Percentiles rank a stretch among this genome's conserved stretches.
phyloP scores from a whole-genome alignment of 1,284 basidiomycete genomes.

The Pyrrhoderma noxium region DNA sequence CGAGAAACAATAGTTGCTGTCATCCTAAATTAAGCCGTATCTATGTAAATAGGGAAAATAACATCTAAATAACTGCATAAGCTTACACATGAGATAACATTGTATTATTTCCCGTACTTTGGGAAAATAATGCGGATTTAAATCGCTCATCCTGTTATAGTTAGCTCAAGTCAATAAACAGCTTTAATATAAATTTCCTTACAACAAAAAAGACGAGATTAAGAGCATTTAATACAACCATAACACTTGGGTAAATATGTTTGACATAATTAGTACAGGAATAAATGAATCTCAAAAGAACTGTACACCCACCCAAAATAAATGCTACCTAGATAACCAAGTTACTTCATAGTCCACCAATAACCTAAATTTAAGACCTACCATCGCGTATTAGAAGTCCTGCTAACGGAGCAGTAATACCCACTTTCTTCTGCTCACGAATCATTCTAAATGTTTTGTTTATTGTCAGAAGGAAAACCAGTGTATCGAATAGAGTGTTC shows the following conservation, averaged over 20 bases:
- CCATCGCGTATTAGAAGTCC: slow-evolving; percentile 13
- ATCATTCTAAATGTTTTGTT: slow-evolving; percentile 4
- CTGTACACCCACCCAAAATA: background rate
- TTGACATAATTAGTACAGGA: background rate
- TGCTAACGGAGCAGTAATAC: background rate
- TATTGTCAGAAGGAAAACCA: slow-evolving; percentile 11
- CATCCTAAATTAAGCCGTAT: slow-evolving; percentile 1
- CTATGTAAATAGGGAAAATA: background rate
- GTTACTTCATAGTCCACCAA: no score
- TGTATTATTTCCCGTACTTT: slow-evolving; percentile 13
- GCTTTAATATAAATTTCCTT: background rate
- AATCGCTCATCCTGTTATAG: background rate
- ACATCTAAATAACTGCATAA: background rate
- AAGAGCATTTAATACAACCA: background rate
- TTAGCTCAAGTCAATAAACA: no score
- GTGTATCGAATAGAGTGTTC: slow-evolving; percentile 2
- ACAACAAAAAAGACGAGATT: slow-evolving; percentile 2
- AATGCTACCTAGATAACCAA: background rate
- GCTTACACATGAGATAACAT: slow-evolving; percentile 14
- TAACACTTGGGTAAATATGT: background rate
- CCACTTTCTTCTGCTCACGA: background rate
- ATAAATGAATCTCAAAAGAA: background rate
- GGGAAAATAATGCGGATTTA: background rate
- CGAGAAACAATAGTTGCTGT: slow-evolving; percentile 14
- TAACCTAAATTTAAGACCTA: no score